Base-by-base conservation (phyloP, 139 green algal genomes). In the Chlorella vulgaris region DNA sequence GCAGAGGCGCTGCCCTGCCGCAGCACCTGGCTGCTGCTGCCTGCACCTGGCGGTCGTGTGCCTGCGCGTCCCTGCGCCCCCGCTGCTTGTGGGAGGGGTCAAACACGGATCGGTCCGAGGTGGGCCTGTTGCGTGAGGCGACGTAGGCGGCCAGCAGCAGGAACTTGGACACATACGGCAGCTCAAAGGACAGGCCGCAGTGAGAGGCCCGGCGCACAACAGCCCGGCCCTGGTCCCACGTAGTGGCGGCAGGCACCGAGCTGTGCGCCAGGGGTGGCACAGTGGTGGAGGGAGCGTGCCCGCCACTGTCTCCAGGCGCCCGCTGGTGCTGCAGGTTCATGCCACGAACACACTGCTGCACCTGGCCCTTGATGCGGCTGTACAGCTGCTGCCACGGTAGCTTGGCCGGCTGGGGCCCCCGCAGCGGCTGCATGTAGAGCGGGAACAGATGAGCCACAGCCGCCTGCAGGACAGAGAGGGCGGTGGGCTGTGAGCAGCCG, bases 61-160 rank as follows among this genome's bases (percentile, higher is more conserved):
- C 83, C 68, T 87, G 83, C 21, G 76, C 65, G 42, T 81, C 33
- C 28, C 69, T 68, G 53, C 68, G 80, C 47, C 47, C 75, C 7
- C 76, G 74, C 67, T 83, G 81, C 8, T 51, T 39, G 8, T 40
- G 31, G 6, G 51, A 39, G 19, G 77, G 38, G 76, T 90, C 82
- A 63, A 93, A 93, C 29, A 93, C 73, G 39, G 76, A 65, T 22
- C 80, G 74, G 82, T 93, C 89, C 50, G 86, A 38, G 2, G 80
- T 83, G 58, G 86, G 74, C 67, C 86, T 88, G 84, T 93, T 93
- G 70, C 90, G 76, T 7, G 83, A 89, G 62, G 86, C 86, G 33
- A 93, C 74, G 74, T 91, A 93, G 7, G 89, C 89, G 13, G 90
- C 84, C 61, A 92, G 68, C 38, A 92, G 71, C 39, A 92, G 76